Evolutionary conservation across 495 filamentous ascomycete species (phyloP).

Genomic region (Filosporella fistucella): DNA sequence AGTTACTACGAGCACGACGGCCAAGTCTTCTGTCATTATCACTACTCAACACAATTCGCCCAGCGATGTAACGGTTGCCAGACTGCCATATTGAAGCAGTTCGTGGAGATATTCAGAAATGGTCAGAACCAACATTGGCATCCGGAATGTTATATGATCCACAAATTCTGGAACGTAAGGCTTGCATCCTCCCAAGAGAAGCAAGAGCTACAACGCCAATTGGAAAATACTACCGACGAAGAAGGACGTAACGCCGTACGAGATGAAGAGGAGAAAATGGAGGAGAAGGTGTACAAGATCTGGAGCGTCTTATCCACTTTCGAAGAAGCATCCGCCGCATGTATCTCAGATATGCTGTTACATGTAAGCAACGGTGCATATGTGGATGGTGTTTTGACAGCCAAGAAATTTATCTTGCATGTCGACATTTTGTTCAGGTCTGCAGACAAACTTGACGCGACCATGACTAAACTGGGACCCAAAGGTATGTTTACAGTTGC

Average conservation of each 20-base stretch:
- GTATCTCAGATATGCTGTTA: constrained; percentile 98
- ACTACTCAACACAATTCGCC: constrained; percentile 97
- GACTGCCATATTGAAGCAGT: constrained; percentile 98
- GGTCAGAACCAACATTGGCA: constrained; percentile 99
- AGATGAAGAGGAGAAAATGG: constrained; percentile 88
- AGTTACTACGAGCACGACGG: constrained; percentile 98
- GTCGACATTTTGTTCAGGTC: constrained; percentile 90
- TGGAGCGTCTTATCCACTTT: constrained; percentile 98
- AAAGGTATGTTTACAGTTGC: constrained; percentile 53
- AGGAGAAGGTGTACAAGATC: constrained; percentile 95
- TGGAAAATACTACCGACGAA: constrained; percentile 54
- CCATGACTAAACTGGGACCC: constrained; percentile 62
- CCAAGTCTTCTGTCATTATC: constrained; percentile 96
- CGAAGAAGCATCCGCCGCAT: constrained; percentile 94
- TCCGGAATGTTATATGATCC: constrained; percentile 99
- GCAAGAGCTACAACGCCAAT: constrained; percentile 34
- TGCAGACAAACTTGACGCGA: constrained; percentile 75
- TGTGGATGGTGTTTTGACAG: constrained; percentile 89
- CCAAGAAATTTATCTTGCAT: constrained; percentile 95
- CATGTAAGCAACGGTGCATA: constrained; percentile 98
- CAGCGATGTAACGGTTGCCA: constrained; percentile 95
- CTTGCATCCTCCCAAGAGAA: constrained; percentile 56
- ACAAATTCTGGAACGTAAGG: constrained; percentile 99
- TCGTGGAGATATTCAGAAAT: constrained; percentile 97
- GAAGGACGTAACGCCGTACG: constrained; percentile 72